Percentiles rank a stretch among this genome's conserved stretches.
phyloP scores from a whole-genome alignment of 495 filamentous ascomycete species.

The Xylaria palmicola region DNA sequence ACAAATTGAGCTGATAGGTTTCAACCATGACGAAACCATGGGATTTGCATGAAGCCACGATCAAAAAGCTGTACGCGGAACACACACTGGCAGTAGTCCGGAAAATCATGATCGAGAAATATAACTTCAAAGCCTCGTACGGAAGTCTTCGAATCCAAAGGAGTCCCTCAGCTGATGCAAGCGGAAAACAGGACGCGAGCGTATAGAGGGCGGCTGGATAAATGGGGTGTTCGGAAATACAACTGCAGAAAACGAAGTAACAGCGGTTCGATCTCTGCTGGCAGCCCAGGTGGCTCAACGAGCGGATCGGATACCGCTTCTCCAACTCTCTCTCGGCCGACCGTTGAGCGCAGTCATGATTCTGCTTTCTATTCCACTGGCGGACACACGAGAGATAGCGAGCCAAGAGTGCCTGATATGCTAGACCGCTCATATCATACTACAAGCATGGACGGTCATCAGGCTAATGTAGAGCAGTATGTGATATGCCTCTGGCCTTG shows the following conservation, averaged over 20 bases:
- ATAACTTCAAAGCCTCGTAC: slow-evolving; percentile 48
- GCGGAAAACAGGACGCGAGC: slow-evolving; percentile 36
- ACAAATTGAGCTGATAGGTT: background rate
- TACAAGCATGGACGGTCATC: background rate
- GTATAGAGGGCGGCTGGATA: slow-evolving; percentile 44
- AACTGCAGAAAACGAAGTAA: slow-evolving; percentile 35
- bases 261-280: slow-evolving; percentile 5
- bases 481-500: background rate
- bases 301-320: slow-evolving; percentile 9
- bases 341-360: background rate
- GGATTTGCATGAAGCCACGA: slow-evolving; percentile 37
- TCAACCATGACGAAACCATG: slow-evolving; percentile 46
- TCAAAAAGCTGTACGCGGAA: slow-evolving; percentile 41
- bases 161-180: slow-evolving; percentile 7
- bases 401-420: background rate
- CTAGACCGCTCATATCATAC: background rate
- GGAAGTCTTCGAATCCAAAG: slow-evolving; percentile 15
- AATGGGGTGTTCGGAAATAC: slow-evolving; percentile 48
- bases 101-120: slow-evolving; percentile 39
- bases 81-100: slow-evolving; percentile 43
- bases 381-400: background rate
- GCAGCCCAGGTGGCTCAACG: slow-evolving; percentile 16
- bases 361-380: background rate
- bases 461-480: background rate
- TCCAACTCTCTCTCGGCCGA: background rate